Percentiles rank a stretch among this genome's conserved stretches.
These are phyloP conservation scores for Schizophyllum commune DNA, from an alignment of 1,284 basidiomycete species.

Conservation along the genomic window DNA sequence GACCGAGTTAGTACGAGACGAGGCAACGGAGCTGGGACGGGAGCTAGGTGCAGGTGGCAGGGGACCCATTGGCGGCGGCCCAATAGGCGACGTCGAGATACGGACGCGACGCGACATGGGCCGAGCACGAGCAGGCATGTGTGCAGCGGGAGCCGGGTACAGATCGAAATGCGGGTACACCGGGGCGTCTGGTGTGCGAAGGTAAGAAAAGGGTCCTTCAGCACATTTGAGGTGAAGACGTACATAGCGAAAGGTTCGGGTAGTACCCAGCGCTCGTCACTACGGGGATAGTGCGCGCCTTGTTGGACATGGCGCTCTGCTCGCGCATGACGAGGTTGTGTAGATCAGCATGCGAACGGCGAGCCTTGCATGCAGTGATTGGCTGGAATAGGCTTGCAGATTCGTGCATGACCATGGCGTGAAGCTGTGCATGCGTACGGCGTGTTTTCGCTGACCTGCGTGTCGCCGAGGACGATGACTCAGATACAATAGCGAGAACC, in stretches of 20 bases:
- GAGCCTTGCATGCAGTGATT: not conserved
- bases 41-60: not conserved
- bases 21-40: not conserved
- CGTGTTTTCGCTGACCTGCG: not conserved
- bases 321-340: not conserved
- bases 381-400: not conserved
- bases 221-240: not conserved
- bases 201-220: not conserved
- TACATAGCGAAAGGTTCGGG: slow-evolving; percentile 12
- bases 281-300: not conserved
- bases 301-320: not conserved
- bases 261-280: not conserved
- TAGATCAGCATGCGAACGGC: slow-evolving; percentile 1
- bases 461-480: not conserved
- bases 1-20: not conserved
- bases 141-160: slow-evolving; percentile 13
- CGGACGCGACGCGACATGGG: slow-evolving; percentile 1
- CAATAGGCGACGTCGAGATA: slow-evolving; percentile 5
- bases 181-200: slow-evolving; percentile 15
- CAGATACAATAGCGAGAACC: not conserved
- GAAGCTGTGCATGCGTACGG: slow-evolving; percentile 1
- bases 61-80: slow-evolving; percentile 1
- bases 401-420: not conserved
- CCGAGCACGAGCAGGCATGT: not conserved
- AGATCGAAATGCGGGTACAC: slow-evolving; percentile 25